Base-by-base conservation (phyloP, 495 filamentous ascomycete species). In the Xylaria longipes region DNA sequence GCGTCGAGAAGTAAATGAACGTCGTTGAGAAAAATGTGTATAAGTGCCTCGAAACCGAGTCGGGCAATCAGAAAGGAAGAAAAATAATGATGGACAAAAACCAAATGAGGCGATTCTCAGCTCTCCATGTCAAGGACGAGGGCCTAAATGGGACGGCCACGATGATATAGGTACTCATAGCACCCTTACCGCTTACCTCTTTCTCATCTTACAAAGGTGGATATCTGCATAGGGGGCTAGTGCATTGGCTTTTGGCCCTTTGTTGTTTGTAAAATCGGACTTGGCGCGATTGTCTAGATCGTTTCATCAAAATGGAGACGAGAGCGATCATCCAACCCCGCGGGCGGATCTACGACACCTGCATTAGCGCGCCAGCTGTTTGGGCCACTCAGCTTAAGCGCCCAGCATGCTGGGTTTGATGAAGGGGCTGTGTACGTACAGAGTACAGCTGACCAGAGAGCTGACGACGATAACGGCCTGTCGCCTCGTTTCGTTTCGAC, bases 1-100 rank as follows among this genome's bases (percentile, higher is more conserved):
- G 52, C 22, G 5, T 17, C 50, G 17, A 29, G 8, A 31, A 43
- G 50, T 33, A 45, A 43, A 17, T 43, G 20, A 70, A 43, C 35
- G 66, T 57, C 37, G 66, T 37, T 37, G 27, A 60, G 45, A 58
- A 66, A 1, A 35, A 60, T 35, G 66, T 43, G 33, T 58, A 58
- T 68, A 68, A 68, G 66, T 60, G 66, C 66, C 66, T 58, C 66
- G 66, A 68, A 48, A 39, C 66, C 39, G 39, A 46, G 66, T 60
- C 66, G 66, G 66, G 66, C 66, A 15, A 22, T 25, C 11, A 60
- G 50, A 68, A 68, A 63, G 11, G 66, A 68, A 68, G 5, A 68
- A 68, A 5, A 27, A 46, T 41, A 56, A 48, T 27, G 48, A 41
- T 33, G 22, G 50, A 56, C 35, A 43, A 57, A 35, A 57, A 27